Base-by-base conservation (phyloP, 306 rosid species). In the Ziziphus jujuba region DNA sequence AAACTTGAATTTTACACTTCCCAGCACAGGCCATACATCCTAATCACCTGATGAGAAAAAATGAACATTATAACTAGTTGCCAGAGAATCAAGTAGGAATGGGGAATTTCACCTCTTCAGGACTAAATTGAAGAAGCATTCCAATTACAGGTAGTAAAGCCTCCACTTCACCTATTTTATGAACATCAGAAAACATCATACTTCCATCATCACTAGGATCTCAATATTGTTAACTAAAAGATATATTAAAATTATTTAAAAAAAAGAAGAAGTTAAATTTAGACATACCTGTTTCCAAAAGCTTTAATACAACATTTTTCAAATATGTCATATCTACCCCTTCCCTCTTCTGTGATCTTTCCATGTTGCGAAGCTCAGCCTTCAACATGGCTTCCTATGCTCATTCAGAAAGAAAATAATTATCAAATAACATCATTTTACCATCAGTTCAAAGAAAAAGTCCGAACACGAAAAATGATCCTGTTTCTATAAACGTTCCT, bases 101-200 rank as follows among this genome's bases (percentile, higher is more conserved):
- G 61, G 63, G 56, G 62, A 71, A 61, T 61, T 66, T 78, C 66
- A 93, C 99, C 99, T 93, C 99, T 25, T 93, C 95, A 15, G 97
- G 97, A 81, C 99, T 93, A 74, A 93, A 93, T 77, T 93, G 99
- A 77, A 93, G 99, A 50, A 93, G 96, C 99, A 93, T 93, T 58
- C 84, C 99, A 58, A 95, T 64, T 59, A 95, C 99, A 38, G 99
- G 99, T 59, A 95, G 85, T 56, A 95, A 80, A 54, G 89, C 97
- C 78, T 90, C 99, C 67, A 86, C 99, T 82, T 95, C 99, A 73
- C 99, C 99, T 95, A 57, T 63, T 78, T 22, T 67, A 68, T 74
- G 38, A 60, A 63, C 25, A 47, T 72, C 44, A 57, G 56, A 34
- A 34, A 7, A 25, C 34, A 67, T 57, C 58, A 48, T 64, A 36